Evolutionary conservation across 2,329 filamentous ascomycete species (phyloP).

Genomic region (Fusarium sp.): DNA sequence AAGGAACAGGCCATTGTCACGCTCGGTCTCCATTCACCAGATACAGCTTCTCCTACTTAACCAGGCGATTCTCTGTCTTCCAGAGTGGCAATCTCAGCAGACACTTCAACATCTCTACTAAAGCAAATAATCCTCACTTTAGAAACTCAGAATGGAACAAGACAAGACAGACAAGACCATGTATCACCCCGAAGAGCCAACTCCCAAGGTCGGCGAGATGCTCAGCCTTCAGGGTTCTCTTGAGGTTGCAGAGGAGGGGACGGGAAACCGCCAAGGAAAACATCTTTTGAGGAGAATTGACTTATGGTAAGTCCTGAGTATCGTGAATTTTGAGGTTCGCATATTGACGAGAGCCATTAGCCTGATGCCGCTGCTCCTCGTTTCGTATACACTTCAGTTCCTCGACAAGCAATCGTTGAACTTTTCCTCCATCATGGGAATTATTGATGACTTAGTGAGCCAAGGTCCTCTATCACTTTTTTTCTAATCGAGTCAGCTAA

Average conservation of each 20-base stretch:
- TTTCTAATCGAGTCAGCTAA: background rate
- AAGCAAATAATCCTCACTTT: background rate
- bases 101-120: background rate
- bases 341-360: background rate
- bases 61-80: background rate
- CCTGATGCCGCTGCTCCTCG: slow-evolving; percentile 34
- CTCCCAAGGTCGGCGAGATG: slow-evolving; percentile 23
- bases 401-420: slow-evolving; percentile 42
- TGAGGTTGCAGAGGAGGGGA: slow-evolving; percentile 12
- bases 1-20: background rate
- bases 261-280: background rate
- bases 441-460: slow-evolving; percentile 35
- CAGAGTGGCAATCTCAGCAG: background rate
- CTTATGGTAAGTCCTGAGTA: slow-evolving; percentile 10
- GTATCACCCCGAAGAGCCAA: background rate
- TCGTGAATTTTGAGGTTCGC: background rate
- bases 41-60: background rate
- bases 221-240: slow-evolving; percentile 30
- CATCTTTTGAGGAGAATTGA: slow-evolving; percentile 31
- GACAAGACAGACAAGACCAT: slow-evolving; percentile 21
- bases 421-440: slow-evolving; percentile 41
- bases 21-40: background rate
- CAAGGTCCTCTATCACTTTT: rapidly evolving
- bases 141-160: background rate
- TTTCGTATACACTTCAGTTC: slow-evolving; percentile 41